These are phyloP conservation scores for Ceratocystiopsis sp. DNA, from an alignment of 2,329 filamentous ascomycete genomes.

Conservation along the genomic window DNA sequence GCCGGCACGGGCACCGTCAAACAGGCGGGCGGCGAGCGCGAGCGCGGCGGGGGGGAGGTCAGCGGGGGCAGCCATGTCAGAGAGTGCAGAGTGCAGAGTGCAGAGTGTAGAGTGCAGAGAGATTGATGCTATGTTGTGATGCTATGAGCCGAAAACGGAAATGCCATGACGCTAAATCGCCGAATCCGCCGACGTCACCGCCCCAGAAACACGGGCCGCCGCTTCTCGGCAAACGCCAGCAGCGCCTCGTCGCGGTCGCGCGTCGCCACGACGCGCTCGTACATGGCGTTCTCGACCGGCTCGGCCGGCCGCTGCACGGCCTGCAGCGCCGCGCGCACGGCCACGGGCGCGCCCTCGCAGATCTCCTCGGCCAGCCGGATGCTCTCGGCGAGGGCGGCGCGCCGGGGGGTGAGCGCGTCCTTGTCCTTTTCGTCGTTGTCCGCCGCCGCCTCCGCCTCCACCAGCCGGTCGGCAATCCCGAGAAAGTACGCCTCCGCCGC, in stretches of 20 bases:
- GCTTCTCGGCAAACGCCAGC: conserved; percentile 56
- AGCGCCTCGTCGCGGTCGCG: conserved; percentile 82
- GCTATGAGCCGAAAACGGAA: too few relatives aligned
- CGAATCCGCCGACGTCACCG: too few relatives aligned
- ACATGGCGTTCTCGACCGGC: conserved; percentile 72
- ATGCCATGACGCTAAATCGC: too few relatives aligned
- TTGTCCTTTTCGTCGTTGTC: conserved; percentile 15
- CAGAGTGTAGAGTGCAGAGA: too few relatives aligned
- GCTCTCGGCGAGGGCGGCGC: conserved; percentile 55
- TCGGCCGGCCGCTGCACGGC: conserved; percentile 60
- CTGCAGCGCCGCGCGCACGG: conserved; percentile 59
- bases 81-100: too few relatives aligned
- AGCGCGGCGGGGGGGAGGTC: conserved; percentile 18
- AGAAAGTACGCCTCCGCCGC: conserved; percentile 82
- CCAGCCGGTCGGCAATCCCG: conserved; percentile 76
- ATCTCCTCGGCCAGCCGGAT: conserved; percentile 69
- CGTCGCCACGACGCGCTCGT: conserved; percentile 65
- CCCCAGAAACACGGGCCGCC: conserved; percentile 41
- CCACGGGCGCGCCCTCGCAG: conserved; percentile 66
- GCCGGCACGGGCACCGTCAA: conserved; percentile 46
- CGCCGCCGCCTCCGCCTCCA: conserved; percentile 33
- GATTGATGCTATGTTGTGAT: too few relatives aligned
- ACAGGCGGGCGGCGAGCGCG: conserved; percentile 48
- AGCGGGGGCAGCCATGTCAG: too few relatives aligned
- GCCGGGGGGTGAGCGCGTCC: conserved; percentile 37